Base-by-base conservation (phyloP, 108 stramenopile genomes). In the Pseudonitzschia pungens region DNA sequence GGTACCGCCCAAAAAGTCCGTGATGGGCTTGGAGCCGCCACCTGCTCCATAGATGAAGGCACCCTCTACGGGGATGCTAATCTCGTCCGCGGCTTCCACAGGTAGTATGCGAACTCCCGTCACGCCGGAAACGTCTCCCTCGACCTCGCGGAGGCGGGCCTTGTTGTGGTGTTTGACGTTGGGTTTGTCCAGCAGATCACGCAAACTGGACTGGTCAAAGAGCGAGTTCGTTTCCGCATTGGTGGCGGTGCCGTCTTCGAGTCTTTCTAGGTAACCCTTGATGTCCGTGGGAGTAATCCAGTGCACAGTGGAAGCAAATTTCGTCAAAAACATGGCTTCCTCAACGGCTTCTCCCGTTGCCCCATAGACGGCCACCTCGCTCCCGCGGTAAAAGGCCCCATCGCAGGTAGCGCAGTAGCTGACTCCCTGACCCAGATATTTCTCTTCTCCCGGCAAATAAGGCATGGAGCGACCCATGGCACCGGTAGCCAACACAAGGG, bases 361-460 rank as follows among this genome's bases (percentile, higher is more conserved):
- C 11, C 91, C 91, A 60, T 79, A 84, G 4, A 92, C 89, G 7
- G 78, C 84, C 6, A 92, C 87, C 78, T 88, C 83, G n/a, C 79
- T 79, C 50, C 81, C 88, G 18, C 78, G 65, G 81, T 89, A 96
- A 72, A 92, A 83, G 41, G 88, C 87, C 14, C 96, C 96, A 70
- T 96, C 96, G 67, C 96, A 96, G 8, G 93, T 95, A 21, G 96
- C 96, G 79, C 96, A 96, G 42, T 89, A 88, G 65, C 87, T 86
- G n/a, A 96, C 93, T 21, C 94, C 91, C 59, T 84, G 86, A 14
- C 94, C 90, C 62, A 85, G 74, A 71, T 83, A 78, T 59, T 84
- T 73, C 53, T 92, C 90, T 81, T 96, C 96, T 36, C 89, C 89
- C 12, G 81, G 74, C 15, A 73, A 73, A 41, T 71, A 65, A n/a